Percentiles rank a stretch among this genome's conserved stretches.
These are phyloP conservation scores for Pestalotiopsis sp. DNA, from an alignment of 2,329 filamentous ascomycete species.

Conservation along the genomic window DNA sequence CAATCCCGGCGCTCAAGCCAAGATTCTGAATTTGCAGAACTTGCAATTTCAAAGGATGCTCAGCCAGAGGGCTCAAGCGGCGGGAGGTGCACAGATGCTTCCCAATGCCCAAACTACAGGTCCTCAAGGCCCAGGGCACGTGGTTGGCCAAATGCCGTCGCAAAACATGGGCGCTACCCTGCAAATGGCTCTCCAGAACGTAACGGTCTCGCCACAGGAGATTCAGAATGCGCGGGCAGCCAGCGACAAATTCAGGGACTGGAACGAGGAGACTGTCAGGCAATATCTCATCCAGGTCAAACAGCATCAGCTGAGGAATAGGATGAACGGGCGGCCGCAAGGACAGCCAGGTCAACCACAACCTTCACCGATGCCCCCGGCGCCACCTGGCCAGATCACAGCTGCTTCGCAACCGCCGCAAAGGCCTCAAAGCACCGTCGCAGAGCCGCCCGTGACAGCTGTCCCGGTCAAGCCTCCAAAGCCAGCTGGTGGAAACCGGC, in stretches of 20 bases:
- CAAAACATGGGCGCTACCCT: slow-evolving; percentile 23
- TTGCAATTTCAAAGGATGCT: slow-evolving; percentile 28
- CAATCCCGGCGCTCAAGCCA: slow-evolving; percentile 7
- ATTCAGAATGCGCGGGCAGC: slow-evolving; percentile 23
- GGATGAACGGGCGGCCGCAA: slow-evolving; percentile 58
- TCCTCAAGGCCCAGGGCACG: not conserved
- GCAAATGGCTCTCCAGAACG: slow-evolving; percentile 16
- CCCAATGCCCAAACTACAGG: slow-evolving; percentile 31
- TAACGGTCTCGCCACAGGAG: slow-evolving; percentile 25
- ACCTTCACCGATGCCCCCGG: slow-evolving; percentile 36
- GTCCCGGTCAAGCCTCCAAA: slow-evolving; percentile 31
- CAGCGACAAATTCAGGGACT: slow-evolving; percentile 26
- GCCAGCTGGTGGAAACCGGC: slow-evolving; percentile 35
- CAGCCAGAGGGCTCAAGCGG: slow-evolving; percentile 8
- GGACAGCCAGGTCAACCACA: slow-evolving; percentile 59
- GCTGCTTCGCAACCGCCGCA: slow-evolving; percentile 15
- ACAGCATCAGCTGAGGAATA: slow-evolving; percentile 15
- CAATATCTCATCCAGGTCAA: slow-evolving; percentile 25
- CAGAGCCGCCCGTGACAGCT: slow-evolving; percentile 20
- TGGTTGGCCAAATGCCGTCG: slow-evolving; percentile 3
- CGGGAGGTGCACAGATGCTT: slow-evolving; percentile 18
- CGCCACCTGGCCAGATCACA: slow-evolving; percentile 19
- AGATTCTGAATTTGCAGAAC: slow-evolving; percentile 23
- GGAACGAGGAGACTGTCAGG: slow-evolving; percentile 27
- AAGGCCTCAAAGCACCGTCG: slow-evolving; percentile 23